Evolutionary conservation across 768 basidiomycete species (phyloP), one percentile per base, ranked within the genome.

Genomic region (Calocybe indica): DNA sequence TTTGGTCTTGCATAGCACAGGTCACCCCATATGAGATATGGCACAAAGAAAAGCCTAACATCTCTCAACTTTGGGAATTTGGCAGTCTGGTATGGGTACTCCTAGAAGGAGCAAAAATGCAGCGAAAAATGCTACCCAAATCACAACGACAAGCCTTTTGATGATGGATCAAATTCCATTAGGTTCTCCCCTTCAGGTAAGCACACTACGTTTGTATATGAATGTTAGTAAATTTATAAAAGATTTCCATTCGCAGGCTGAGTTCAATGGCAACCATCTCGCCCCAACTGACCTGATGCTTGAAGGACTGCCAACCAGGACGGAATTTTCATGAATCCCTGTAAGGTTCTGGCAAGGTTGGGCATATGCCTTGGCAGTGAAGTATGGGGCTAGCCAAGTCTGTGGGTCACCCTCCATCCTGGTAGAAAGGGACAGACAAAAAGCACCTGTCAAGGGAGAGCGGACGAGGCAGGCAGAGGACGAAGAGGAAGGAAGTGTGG

Each of bases 241-340:
- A 35, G 3, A 50, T 40, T 1, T 52, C 43, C 7, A 33, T 14
- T 5, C 37, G 14, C 13, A 55, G 7, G 9, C 52, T 44, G 6
- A 68, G 52, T 42, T 71, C 62, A 11, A 63, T 40, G 1, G 62
- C 60, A 2, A 62, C 44, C 5, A 52, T 56, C 31, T 62, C 61
- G 9, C 54, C 57, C 65, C 61, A 63, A 1, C 60, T 52, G 7
- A 64, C 63, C 30, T 60, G 45, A 0, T 58, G 46, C n/a, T 47
- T 48, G 1, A 40, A 42, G 3, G 34, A 38, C 14, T 55, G 45
- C 61, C 58, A 63, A 3, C 37, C 43, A 12, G 44, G 39, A 7
- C n/a, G 12, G 22, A 45, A 28, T n/a, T 45, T 28, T 58, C 60
- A 64, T n/a, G n/a, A n/a, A n/a, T n/a, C n/a, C n/a, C n/a, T n/a